Percentiles rank a stretch among this genome's conserved stretches.
Conservation (phyloP, 306 rosid species). For the Trichosanthes truncata region DNA sequence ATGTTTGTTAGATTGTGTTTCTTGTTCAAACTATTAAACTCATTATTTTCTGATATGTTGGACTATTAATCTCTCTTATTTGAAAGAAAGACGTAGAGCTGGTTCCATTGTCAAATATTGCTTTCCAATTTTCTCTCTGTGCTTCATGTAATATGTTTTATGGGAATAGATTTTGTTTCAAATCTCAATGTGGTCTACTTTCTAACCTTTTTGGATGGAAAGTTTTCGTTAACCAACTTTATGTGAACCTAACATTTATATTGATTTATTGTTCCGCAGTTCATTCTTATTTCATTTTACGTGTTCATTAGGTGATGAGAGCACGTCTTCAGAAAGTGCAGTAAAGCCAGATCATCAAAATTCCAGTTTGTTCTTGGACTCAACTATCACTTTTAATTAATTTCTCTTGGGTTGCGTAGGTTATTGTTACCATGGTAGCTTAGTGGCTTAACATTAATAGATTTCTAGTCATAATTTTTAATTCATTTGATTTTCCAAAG, state of each 20-base stretch:
- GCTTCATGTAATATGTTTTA: background rate
- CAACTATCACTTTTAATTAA: background rate
- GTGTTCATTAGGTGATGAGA: constrained; percentile 51
- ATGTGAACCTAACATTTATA: background rate
- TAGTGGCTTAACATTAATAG: background rate
- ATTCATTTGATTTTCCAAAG: background rate
- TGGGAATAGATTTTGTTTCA: background rate
- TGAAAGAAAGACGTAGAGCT: background rate
- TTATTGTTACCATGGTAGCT: background rate
- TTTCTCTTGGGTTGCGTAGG: background rate
- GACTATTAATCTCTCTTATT: background rate
- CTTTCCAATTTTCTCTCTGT: background rate
- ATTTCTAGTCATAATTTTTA: background rate
- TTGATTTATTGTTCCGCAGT: background rate
- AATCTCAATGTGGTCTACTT: background rate
- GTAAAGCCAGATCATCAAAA: constrained; percentile 29
- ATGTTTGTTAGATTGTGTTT: background rate
- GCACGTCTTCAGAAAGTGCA: constrained; percentile 32
- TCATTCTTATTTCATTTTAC: background rate
- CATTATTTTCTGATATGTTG: background rate
- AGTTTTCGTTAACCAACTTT: background rate
- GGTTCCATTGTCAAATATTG: background rate
- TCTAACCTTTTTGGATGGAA: background rate
- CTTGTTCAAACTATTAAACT: background rate
- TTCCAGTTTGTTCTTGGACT: constrained; percentile 40